Conservation (phyloP, 2,329 filamentous ascomycete species). For the Alternaria gansuensis region DNA sequence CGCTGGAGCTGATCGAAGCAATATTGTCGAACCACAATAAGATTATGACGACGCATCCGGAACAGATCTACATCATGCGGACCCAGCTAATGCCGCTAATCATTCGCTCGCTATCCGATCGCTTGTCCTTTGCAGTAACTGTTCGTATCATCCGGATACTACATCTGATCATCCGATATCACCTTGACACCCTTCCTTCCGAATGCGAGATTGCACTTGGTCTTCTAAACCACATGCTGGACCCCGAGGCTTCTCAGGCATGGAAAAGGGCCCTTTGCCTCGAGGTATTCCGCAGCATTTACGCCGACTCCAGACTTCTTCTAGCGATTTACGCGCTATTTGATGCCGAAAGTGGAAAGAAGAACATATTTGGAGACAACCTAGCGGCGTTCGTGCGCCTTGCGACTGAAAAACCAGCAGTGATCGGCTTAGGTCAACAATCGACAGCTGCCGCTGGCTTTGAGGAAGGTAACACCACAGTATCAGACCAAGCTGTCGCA, state of each 20-base stretch:
- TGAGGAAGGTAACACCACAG: slow-evolving; percentile 64
- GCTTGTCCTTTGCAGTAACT: slow-evolving; percentile 80
- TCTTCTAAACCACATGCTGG: slow-evolving; percentile 83
- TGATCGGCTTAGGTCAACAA: slow-evolving; percentile 89
- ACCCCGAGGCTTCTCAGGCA: slow-evolving; percentile 76
- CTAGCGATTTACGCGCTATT: slow-evolving; percentile 82
- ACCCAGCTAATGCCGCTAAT: slow-evolving; percentile 83
- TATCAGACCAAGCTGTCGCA: slow-evolving; percentile 83
- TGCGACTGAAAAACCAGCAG: slow-evolving; percentile 85
- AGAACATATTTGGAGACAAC: slow-evolving; percentile 79
- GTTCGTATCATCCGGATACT: slow-evolving; percentile 84
- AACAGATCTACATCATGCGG: slow-evolving; percentile 81
- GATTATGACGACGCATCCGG: slow-evolving; percentile 79
- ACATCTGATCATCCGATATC: slow-evolving; percentile 79
- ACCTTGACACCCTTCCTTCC: slow-evolving; percentile 75
- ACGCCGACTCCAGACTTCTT: slow-evolving; percentile 79
- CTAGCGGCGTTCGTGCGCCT: slow-evolving; percentile 90
- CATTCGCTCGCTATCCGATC: slow-evolving; percentile 78
- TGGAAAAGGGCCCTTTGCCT: slow-evolving; percentile 94
- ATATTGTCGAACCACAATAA: slow-evolving; percentile 85
- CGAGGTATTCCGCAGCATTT: slow-evolving; percentile 87
- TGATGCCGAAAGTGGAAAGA: slow-evolving; percentile 76
- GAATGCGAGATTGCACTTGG: slow-evolving; percentile 87
- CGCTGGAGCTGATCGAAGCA: slow-evolving; percentile 90
- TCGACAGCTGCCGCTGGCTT: slow-evolving; percentile 80